Evolutionary conservation across 164 flowering plant genomes (phyloP).

Genomic region (Chloranthus sessilifolius): DNA sequence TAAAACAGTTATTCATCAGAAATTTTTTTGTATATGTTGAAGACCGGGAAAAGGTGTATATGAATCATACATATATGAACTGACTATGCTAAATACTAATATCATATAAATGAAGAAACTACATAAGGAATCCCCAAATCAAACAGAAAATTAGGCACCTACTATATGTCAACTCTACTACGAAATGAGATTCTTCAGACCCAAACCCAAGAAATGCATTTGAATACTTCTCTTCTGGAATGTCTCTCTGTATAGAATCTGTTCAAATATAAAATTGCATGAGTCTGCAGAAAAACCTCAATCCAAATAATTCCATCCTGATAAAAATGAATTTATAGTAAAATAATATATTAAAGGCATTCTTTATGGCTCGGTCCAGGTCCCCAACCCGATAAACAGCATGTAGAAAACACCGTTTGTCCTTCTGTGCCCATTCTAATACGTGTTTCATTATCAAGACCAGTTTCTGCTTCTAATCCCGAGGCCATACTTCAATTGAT

Average conservation of each 20-base stretch:
- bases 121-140: not conserved
- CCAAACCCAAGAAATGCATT: conserved; percentile 99
- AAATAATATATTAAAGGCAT: conserved; percentile 6
- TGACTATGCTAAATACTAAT: too few relatives aligned
- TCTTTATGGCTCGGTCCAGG: conserved; percentile 78
- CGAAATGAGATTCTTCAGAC: conserved; percentile 78
- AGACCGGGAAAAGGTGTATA: too few relatives aligned
- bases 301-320: not conserved
- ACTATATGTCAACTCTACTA: conserved; percentile 92
- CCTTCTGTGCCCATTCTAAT: conserved; percentile 71
- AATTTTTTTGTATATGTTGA: too few relatives aligned
- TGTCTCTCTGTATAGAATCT: conserved; percentile 93
- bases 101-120: too few relatives aligned
- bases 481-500: conserved; percentile 25
- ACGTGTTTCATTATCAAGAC: conserved; percentile 32
- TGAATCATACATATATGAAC: too few relatives aligned
- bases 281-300: not conserved
- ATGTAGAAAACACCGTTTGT: conserved; percentile 68
- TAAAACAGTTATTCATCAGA: too few relatives aligned
- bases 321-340: not conserved
- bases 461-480: conserved; percentile 24
- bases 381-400: conserved; percentile 86
- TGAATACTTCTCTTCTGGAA: conserved; percentile 91
- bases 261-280: not conserved
- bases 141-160: conserved; percentile 20